Conservation (phyloP, 2,329 filamentous ascomycete genomes). For the Helotiales sp. region DNA sequence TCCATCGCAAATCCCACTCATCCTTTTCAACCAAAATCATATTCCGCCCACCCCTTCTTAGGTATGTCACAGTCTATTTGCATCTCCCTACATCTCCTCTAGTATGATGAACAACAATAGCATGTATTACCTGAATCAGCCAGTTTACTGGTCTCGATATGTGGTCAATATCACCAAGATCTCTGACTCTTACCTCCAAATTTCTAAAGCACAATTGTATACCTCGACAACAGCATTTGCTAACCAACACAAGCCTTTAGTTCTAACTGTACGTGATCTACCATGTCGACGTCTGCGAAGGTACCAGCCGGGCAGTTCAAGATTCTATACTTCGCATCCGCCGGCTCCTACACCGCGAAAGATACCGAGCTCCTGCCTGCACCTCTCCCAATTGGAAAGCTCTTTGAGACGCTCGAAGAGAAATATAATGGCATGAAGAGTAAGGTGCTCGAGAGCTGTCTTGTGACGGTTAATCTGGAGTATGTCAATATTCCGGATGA, state of each 20-base stretch:
- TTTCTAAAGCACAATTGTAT: conserved; percentile 16
- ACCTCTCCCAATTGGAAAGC: conserved; percentile 63
- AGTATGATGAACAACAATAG: conserved; percentile 47
- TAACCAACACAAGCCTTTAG: conserved; percentile 8
- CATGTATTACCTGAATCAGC: conserved; percentile 50
- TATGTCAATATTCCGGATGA: conserved; percentile 71
- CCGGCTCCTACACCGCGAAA: conserved; percentile 72
- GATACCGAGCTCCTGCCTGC: conserved; percentile 69
- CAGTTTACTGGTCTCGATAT: conserved; percentile 56
- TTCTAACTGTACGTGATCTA: background rate
- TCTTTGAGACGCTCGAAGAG: conserved; percentile 72
- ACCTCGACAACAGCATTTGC: conserved; percentile 11
- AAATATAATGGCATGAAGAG: conserved; percentile 71
- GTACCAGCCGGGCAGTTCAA: conserved; percentile 66
- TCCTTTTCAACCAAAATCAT: background rate
- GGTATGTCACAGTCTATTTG: conserved; percentile 27
- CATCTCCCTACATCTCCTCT: background rate
- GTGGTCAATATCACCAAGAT: conserved; percentile 69
- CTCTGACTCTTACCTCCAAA: conserved; percentile 57
- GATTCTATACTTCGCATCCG: conserved; percentile 81
- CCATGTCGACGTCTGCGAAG: conserved; percentile 27
- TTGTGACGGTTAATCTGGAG: conserved; percentile 80
- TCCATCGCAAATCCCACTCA: background rate
- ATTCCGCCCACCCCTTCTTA: background rate
- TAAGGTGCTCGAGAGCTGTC: conserved; percentile 72